Evolutionary conservation across 495 filamentous ascomycete species (phyloP).

Genomic region (Terfezia boudieri): DNA sequence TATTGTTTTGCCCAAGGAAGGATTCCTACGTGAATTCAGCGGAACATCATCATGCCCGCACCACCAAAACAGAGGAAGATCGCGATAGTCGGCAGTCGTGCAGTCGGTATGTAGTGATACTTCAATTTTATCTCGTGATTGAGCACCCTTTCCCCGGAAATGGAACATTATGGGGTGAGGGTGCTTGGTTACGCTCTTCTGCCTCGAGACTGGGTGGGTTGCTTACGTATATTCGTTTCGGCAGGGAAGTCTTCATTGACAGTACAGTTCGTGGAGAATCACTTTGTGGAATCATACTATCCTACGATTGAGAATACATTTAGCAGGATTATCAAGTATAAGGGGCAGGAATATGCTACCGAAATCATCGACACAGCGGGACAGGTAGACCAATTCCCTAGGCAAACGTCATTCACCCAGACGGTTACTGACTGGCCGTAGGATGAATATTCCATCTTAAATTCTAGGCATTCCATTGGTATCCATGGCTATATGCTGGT

Average conservation of each 20-base stretch:
- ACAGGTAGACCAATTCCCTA: conserved; percentile 36
- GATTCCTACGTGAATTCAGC: too few relatives aligned
- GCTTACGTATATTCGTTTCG: not conserved
- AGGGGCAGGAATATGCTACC: conserved; percentile 79
- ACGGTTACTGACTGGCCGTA: conserved; percentile 19
- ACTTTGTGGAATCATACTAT: conserved; percentile 98
- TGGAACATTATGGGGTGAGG: too few relatives aligned
- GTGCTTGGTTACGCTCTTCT: too few relatives aligned
- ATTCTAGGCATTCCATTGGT: conserved; percentile 97
- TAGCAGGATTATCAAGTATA: conserved; percentile 76
- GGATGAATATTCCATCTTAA: conserved; percentile 97
- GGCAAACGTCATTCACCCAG: not conserved
- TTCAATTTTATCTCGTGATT: too few relatives aligned
- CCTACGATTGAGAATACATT: conserved; percentile 99
- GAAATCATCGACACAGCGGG: conserved; percentile 98
- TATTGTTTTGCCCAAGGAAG: too few relatives aligned
- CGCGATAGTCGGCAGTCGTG: conserved; percentile 90
- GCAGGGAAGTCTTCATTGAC: conserved; percentile 94
- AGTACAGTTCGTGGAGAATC: conserved; percentile 90
- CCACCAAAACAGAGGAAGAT: conserved; percentile 92
- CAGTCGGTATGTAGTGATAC: conserved; percentile 49
- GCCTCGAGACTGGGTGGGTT: not conserved
- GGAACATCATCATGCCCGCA: conserved; percentile 39
- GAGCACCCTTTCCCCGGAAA: too few relatives aligned
- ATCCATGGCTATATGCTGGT: conserved; percentile 99